Evolutionary conservation across 805 yeast species (phyloP).

Genomic region (Suhomyces faveliae): DNA sequence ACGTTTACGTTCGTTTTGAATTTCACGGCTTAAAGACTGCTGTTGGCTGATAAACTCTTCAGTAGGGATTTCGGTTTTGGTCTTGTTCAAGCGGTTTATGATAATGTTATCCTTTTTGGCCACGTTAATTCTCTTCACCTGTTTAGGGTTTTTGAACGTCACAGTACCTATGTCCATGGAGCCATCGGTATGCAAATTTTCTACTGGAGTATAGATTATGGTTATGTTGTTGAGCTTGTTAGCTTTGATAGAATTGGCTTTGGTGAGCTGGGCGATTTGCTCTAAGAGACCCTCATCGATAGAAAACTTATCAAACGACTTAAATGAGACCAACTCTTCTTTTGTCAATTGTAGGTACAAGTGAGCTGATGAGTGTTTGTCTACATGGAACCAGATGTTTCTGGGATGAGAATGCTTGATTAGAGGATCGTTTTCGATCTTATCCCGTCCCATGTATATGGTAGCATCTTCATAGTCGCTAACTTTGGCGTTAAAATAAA

Average conservation of each 20-base stretch:
- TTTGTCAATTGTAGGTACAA: constrained; percentile 58
- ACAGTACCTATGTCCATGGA: constrained; percentile 81
- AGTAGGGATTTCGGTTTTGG: constrained; percentile 54
- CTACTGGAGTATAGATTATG: constrained; percentile 72
- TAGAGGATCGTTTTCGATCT: constrained; percentile 56
- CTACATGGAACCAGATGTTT: constrained; percentile 82
- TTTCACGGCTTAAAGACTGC: constrained; percentile 26
- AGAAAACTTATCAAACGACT: constrained; percentile 38
- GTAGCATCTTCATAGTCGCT: constrained; percentile 15
- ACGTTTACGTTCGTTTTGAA: constrained; percentile 40
- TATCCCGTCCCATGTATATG: constrained; percentile 72
- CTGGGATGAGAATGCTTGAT: constrained; percentile 62
- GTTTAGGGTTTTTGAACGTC: constrained; percentile 59
- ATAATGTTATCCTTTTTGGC: constrained; percentile 56
- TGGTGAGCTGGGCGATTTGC: constrained; percentile 65
- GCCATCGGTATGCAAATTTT: constrained; percentile 62
- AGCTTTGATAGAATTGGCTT: constrained; percentile 75
- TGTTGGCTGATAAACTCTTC: constrained; percentile 42
- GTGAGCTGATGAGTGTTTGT: constrained; percentile 74
- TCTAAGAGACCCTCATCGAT: constrained; percentile 46
- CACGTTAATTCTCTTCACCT: constrained; percentile 53
- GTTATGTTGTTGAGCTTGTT: constrained; percentile 66
- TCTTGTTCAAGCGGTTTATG: constrained; percentile 62
- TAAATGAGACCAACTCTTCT: constrained; percentile 44
- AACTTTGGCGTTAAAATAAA: constrained; percentile 25